phyloP scores from a whole-genome alignment of 371 early-diverging fungal species.

The Batkoa obscura region DNA sequence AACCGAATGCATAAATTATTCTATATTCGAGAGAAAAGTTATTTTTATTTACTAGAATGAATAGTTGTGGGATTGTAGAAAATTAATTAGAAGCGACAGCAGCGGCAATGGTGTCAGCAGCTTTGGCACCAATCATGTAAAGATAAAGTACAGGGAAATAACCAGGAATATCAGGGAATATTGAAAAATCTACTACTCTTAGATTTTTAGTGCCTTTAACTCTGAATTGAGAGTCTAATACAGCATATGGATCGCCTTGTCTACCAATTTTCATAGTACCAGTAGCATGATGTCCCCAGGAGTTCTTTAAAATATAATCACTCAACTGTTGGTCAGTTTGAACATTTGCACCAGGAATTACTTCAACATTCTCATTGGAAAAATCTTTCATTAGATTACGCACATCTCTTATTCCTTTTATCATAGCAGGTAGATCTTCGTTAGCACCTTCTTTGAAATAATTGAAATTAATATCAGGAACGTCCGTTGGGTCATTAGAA shows the following conservation, averaged over 20 bases:
- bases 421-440: background rate
- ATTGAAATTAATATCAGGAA: slow-evolving; percentile 6
- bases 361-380: background rate
- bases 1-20: too few relatives aligned
- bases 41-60: background rate
- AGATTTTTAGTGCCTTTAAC: slow-evolving; percentile 17
- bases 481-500: background rate
- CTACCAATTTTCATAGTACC: slow-evolving; percentile 15
- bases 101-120: slow-evolving; percentile 2
- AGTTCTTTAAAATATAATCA: background rate
- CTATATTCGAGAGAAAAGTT: background rate
- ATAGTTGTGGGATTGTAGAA: background rate
- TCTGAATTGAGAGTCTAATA: slow-evolving; percentile 11
- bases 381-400: background rate
- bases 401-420: background rate
- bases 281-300: slow-evolving; percentile 11
- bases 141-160: slow-evolving; percentile 2
- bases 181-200: slow-evolving; percentile 19
- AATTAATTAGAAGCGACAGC: too few relatives aligned
- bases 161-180: slow-evolving; percentile 14
- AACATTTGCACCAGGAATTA: background rate
- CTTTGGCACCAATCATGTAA: background rate
- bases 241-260: slow-evolving; percentile 11
- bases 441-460: background rate
- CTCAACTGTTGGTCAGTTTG: background rate